Evolutionary conservation across 805 yeast genomes (phyloP).

Genomic region (Candida patagonica): DNA sequence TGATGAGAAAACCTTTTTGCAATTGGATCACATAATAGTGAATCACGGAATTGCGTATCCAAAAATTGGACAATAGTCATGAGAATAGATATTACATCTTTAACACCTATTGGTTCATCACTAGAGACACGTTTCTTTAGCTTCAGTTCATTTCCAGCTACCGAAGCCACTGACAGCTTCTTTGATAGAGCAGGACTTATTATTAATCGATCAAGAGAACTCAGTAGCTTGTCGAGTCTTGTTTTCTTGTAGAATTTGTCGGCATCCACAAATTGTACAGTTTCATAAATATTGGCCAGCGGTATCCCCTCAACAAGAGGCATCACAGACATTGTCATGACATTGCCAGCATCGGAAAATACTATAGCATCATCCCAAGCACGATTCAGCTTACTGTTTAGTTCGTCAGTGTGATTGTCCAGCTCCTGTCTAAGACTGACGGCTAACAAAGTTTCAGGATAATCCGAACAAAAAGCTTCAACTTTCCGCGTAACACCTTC

Average conservation of each 20-base stretch:
- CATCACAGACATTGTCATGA: slow-evolving; percentile 3
- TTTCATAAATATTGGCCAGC: slow-evolving; percentile 10
- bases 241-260: background rate
- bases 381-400: slow-evolving; percentile 5
- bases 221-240: slow-evolving; percentile 10
- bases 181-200: background rate
- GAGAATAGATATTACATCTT: slow-evolving; percentile 6
- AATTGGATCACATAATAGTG: slow-evolving; percentile 5
- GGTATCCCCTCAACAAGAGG: slow-evolving; percentile 7
- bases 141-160: background rate
- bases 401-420: background rate
- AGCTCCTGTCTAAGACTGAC: slow-evolving; percentile 6
- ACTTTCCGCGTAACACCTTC: slow-evolving; percentile 9
- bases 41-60: slow-evolving; percentile 7
- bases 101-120: slow-evolving; percentile 1
- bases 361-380: slow-evolving; percentile 11
- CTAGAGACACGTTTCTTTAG: background rate
- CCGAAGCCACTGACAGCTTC: background rate
- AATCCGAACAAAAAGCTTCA: slow-evolving; percentile 6
- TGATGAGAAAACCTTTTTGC: slow-evolving; percentile 11
- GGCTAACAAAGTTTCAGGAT: slow-evolving; percentile 8
- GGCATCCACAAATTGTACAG: slow-evolving; percentile 10
- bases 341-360: slow-evolving; percentile 2
- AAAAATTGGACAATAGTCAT: slow-evolving; percentile 9
- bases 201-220: slow-evolving; percentile 7